These are phyloP conservation scores for Candida ovalis DNA, from an alignment of 805 yeast species.

Conservation along the genomic window DNA sequence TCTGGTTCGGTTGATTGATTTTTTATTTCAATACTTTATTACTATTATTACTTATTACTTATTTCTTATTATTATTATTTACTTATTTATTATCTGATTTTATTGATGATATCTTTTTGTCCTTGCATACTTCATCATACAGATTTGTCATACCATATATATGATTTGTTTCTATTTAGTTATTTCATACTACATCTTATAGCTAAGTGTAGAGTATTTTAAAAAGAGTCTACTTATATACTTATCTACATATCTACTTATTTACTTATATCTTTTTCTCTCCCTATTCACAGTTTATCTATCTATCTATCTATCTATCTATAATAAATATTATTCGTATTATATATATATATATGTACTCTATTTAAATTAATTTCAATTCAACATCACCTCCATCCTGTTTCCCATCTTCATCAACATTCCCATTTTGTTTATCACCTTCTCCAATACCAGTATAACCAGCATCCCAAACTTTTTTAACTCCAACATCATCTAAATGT, in stretches of 20 bases:
- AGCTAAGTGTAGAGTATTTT: background rate
- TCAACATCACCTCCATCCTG: conserved; percentile 11
- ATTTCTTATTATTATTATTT: background rate
- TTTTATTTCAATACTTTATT: background rate
- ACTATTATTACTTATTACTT: background rate
- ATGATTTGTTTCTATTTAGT: background rate
- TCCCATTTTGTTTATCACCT: conserved; percentile 1
- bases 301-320: background rate
- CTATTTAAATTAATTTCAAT: conserved; percentile 6
- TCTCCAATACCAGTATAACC: conserved; percentile 9
- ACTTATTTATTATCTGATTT: background rate
- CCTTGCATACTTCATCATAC: background rate
- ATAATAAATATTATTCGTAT: background rate
- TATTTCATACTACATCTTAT: background rate
- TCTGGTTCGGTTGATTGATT: background rate
- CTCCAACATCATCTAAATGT: conserved; percentile 29
- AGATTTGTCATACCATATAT: background rate
- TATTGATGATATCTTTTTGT: background rate
- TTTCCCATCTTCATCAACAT: background rate
- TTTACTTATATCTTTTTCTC: background rate
- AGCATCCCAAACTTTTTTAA: conserved; percentile 30
- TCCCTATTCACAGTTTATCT: background rate
- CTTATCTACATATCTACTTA: background rate
- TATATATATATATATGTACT: background rate
- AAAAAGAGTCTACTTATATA: background rate